phyloP scores from a whole-genome alignment of 371 early-diverging fungal species.

The Funneliformis caledonium region DNA sequence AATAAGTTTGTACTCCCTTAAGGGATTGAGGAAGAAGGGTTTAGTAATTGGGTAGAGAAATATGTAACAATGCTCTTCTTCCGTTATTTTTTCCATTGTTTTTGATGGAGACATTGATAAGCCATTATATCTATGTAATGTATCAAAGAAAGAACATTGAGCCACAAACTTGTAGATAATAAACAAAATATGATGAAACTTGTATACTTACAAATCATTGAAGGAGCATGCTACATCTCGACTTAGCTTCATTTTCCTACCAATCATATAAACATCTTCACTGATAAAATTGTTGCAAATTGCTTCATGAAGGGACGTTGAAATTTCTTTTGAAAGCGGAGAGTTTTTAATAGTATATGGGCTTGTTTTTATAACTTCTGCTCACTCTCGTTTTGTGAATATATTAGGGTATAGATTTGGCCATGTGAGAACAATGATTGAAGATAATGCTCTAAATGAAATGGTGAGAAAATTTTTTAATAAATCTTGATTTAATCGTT shows the following conservation, averaged over 20 bases:
- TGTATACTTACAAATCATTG: slow-evolving; percentile 13
- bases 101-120: slow-evolving; percentile 34
- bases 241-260: neutral
- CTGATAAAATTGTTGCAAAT: slow-evolving; percentile 27
- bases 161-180: slow-evolving; percentile 10
- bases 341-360: slow-evolving; percentile 38
- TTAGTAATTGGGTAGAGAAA: slow-evolving; percentile 39
- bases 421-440: too few species aligned
- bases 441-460: too few species aligned
- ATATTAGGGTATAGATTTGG: too few species aligned
- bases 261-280: slow-evolving; percentile 20
- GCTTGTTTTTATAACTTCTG: too few species aligned
- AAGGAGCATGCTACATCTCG: neutral
- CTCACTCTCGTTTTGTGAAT: too few species aligned
- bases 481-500: too few species aligned
- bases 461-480: too few species aligned
- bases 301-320: slow-evolving; percentile 37
- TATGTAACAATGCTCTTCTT: slow-evolving; percentile 35
- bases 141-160: slow-evolving; percentile 32
- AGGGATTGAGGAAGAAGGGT: too few species aligned
- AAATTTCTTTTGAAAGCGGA: slow-evolving; percentile 38
- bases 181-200: slow-evolving; percentile 26
- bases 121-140: slow-evolving; percentile 36
- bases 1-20: slow-evolving; percentile 40
- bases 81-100: slow-evolving; percentile 37